These are phyloP conservation scores for Hymenoscyphus linearis DNA, from an alignment of 2,329 filamentous ascomycete genomes.

Conservation along the genomic window DNA sequence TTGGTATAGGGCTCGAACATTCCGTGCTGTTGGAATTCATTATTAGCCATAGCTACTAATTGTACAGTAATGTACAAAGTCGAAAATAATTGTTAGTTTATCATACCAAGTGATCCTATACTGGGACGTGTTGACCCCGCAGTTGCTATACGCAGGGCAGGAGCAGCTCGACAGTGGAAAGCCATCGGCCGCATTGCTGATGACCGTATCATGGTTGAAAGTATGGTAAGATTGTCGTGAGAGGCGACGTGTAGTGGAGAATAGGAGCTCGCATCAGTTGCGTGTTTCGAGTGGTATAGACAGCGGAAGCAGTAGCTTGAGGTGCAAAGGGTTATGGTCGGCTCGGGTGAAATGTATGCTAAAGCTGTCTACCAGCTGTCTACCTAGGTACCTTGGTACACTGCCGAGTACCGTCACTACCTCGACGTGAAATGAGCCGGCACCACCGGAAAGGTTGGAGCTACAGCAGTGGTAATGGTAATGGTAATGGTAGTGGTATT, in stretches of 20 bases:
- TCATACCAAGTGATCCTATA: constrained; percentile 18
- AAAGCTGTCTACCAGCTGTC: too few species aligned
- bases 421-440: neutral
- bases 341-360: neutral
- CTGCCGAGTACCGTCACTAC: too few species aligned
- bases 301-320: neutral
- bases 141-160: constrained; percentile 7
- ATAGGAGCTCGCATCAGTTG: constrained; percentile 4
- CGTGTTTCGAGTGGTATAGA: neutral
- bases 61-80: neutral
- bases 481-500: too few species aligned
- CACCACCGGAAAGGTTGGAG: neutral
- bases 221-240: neutral
- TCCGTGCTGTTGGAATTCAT: constrained; percentile 15
- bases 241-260: constrained; percentile 2
- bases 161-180: constrained; percentile 24
- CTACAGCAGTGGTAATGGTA: neutral
- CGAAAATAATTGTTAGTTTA: neutral
- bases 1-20: constrained; percentile 20
- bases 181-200: constrained; percentile 23
- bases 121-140: constrained; percentile 9
- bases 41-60: constrained; percentile 5
- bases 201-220: constrained; percentile 25
- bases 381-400: neutral
- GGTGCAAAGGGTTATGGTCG: neutral